Base-by-base conservation (phyloP, 1,284 basidiomycete genomes). In the Malassezia psittaci region DNA sequence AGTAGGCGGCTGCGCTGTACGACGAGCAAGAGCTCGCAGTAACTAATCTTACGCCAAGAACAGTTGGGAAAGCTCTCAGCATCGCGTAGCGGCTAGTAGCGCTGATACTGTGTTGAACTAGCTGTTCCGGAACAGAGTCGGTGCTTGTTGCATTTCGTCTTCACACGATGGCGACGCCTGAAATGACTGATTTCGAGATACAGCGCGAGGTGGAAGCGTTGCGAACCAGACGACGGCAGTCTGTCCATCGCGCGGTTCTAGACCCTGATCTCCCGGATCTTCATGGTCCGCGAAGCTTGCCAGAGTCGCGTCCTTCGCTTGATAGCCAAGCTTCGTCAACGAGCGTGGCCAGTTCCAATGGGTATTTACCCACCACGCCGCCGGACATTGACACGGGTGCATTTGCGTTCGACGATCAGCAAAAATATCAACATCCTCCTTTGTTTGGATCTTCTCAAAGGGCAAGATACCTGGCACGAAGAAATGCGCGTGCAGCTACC, bases 191-290 rank as follows among this genome's bases (percentile, higher is more conserved):
- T n/a, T 39, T 46, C 35, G 72, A 74, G 57, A 60, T 74, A 24
- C 59, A 65, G 21, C 63, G 70, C 37, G 72, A 74, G 50, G 70
- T 74, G 9, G 68, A 70, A 48, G 68, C 65, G 42, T 67, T 74
- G 52, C 70, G 70, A 36, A 64, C 67, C 11, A 68, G 69, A 54
- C 62, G 72, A 37, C 58, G 72, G 32, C 62, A 64, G 19, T 72
- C 70, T 1, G 66, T 68, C 49, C 69, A 71, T 29, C 58, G 67
- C 24, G 63, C 66, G 21, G 52, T 69, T n/a, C 55, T 72, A 38
- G 72, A 74, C 49, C 70, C 70, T 0, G 72, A 74, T 52, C 64
- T 74, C 18, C 70, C 72, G 6, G 66, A 69, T 29, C 48, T 69
- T 9, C 67, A 46, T 18, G 16, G 21, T 18, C 12, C 43, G 19